Base-by-base conservation (phyloP, 2,329 filamentous ascomycete species). In the Cladosporium cucumerinum region DNA sequence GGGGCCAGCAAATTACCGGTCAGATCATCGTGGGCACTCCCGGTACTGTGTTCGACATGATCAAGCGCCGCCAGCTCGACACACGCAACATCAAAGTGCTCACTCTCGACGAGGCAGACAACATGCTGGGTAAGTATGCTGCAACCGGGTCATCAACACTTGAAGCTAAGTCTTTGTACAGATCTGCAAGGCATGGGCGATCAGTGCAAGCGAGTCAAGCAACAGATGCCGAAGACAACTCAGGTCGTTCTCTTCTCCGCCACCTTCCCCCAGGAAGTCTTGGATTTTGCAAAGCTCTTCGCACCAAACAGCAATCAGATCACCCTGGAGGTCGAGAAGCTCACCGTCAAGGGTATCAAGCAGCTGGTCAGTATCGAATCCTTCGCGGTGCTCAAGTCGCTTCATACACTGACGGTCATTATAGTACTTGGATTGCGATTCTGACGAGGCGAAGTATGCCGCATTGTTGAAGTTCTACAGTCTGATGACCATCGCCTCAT, bases 241-340 rank as follows among this genome's bases (percentile, higher is more conserved):
- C 95, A 99, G 78, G 89, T 94, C 46, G 89, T 98, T 5, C 86
- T 99, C 1, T 99, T 99, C 80, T 99, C 95, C 2, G 95, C 95
- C 34, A 99, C 95, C 0, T 90, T 96, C 80, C 94, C 95, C 0
- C 86, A 91, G 1, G 87, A 92, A 65, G 95, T 99, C 66, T 87
- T 94, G 78, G 82, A 84, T 69, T 99, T 96, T 74, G 94, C 95
- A 18, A 81, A 86, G 69, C 87, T 86, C 69, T 99, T 97, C 75
- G 93, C 94, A 5, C 92, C 93, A 0, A 86, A 89, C 52, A 89
- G 95, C 59, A 94, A 97, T 78, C 85, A 91, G 70, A 90, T 99
- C 75, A 95, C 91, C 54, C 84, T 99, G 61, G 88, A 92, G 73
- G 91, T 93, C 66, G 90, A 96, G 72, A 92, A 99, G 75, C 87